Percentiles rank a stretch among this genome's conserved stretches.
phyloP scores from a whole-genome alignment of 1,284 basidiomycete genomes.

The Malassezia obtusa region DNA sequence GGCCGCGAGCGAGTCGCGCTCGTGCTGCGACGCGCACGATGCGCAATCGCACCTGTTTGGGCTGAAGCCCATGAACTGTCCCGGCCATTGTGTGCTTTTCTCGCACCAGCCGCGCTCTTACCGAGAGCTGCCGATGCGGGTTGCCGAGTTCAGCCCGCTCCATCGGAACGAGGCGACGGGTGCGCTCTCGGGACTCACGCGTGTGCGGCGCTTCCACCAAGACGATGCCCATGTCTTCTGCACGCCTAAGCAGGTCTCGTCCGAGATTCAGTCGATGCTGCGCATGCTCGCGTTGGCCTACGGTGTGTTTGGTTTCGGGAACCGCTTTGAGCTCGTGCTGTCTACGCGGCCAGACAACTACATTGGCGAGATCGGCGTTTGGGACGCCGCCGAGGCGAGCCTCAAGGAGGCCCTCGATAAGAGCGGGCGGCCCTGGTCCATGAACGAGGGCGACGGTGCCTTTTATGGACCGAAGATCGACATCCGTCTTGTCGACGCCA shows the following conservation, averaged over 20 bases:
- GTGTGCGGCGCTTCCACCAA: constrained; percentile 42
- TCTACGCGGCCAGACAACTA: constrained; percentile 38
- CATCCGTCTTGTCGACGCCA: constrained; percentile 39
- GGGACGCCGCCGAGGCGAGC: constrained; percentile 35
- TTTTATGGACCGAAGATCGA: constrained; percentile 48
- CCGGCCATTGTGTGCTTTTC: constrained; percentile 43
- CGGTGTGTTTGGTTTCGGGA: constrained; percentile 36
- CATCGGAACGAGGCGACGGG: constrained; percentile 43
- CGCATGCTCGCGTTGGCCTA: constrained; percentile 43
- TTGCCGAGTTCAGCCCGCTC: constrained; percentile 41
- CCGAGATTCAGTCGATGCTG: constrained; percentile 40
- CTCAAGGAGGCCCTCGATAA: constrained; percentile 29
- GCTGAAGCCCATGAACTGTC: constrained; percentile 47
- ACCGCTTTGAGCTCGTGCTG: constrained; percentile 39
- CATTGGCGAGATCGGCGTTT: constrained; percentile 31
- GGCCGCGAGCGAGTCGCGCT: background rate
- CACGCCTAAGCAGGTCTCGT: constrained; percentile 27
- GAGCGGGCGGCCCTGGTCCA: constrained; percentile 25
- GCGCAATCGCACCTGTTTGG: constrained; percentile 23
- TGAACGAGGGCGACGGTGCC: constrained; percentile 43
- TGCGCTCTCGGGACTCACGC: constrained; percentile 36
- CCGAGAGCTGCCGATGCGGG: constrained; percentile 39
- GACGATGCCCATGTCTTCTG: constrained; percentile 48
- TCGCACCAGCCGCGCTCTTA: constrained; percentile 32
- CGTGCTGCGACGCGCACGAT: constrained; percentile 22